phyloP scores from a whole-genome alignment of 1,284 basidiomycete species.

The Sporisorium graminicola region DNA sequence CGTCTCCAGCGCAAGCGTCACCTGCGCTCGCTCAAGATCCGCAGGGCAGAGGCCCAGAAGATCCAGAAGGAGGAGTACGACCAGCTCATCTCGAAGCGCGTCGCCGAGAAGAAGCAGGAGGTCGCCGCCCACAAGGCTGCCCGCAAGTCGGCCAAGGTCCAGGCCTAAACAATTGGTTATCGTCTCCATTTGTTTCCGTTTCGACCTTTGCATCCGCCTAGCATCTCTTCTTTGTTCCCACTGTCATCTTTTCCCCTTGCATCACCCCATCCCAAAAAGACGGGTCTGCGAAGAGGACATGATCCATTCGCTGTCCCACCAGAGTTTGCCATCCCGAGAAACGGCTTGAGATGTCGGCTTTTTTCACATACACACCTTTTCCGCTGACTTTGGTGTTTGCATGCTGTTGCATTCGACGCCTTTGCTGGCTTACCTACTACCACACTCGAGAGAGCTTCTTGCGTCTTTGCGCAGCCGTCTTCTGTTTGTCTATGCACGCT shows the following conservation, averaged over 20 bases:
- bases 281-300: constrained; percentile 17
- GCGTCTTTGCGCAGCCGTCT: constrained; percentile 42
- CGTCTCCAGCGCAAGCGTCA: constrained; percentile 97
- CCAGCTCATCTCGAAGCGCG: constrained; percentile 85
- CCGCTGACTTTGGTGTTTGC: neutral
- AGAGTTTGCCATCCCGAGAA: constrained; percentile 32
- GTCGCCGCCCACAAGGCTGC: constrained; percentile 47
- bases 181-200: constrained; percentile 9
- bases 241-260: constrained; percentile 15
- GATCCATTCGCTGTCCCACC: constrained; percentile 21
- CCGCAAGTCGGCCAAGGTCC: constrained; percentile 52
- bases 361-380: constrained; percentile 1
- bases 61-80: constrained; percentile 88
- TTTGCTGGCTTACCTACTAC: constrained; percentile 6
- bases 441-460: constrained; percentile 29
- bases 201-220: constrained; percentile 21
- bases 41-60: constrained; percentile 89
- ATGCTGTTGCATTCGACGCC: constrained; percentile 8
- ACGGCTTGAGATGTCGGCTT: constrained; percentile 37
- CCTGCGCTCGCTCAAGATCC: constrained; percentile 88
- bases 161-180: constrained; percentile 40
- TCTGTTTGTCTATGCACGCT: constrained; percentile 39
- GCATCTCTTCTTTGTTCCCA: constrained; percentile 28
- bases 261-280: constrained; percentile 34
- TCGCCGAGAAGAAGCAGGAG: constrained; percentile 86